Conservation (phyloP, 2,329 filamentous ascomycete species). For the Penicillium expansum region DNA sequence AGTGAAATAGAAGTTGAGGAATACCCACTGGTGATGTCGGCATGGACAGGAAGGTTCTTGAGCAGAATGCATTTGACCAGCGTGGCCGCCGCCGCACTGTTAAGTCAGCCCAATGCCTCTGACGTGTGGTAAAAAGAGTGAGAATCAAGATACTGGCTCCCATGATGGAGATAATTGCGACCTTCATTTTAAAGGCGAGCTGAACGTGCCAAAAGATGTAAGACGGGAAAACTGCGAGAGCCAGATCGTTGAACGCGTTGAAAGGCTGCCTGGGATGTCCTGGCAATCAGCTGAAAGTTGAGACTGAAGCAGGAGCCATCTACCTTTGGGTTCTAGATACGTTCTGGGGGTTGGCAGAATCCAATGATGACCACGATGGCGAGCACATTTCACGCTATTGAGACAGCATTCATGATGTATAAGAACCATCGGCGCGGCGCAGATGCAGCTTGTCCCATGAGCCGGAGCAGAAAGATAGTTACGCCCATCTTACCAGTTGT, state of each 20-base stretch:
- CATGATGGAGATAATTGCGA: not conserved
- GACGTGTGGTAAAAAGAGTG: not conserved
- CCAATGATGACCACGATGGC: not conserved
- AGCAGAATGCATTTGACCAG: not conserved
- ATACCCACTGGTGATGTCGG: not conserved
- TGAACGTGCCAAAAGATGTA: not conserved
- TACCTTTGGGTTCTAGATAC: not conserved
- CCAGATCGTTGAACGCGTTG: not conserved
- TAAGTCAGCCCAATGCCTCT: not conserved
- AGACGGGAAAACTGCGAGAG: not conserved
- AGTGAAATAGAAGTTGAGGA: not conserved
- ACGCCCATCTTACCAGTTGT: not conserved
- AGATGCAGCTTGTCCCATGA: not conserved
- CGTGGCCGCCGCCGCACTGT: not conserved
- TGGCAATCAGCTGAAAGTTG: not conserved
- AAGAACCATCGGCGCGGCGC: not conserved
- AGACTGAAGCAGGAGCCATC: not conserved
- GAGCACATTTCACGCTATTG: not conserved
- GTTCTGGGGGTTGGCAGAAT: not conserved
- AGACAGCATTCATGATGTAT: not conserved
- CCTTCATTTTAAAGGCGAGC: not conserved
- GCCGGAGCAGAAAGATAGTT: not conserved
- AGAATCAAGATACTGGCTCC: not conserved
- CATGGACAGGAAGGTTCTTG: not conserved
- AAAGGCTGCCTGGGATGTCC: not conserved